phyloP scores from a whole-genome alignment of 2,329 filamentous ascomycete species.

The Ceratocystiopsis minuta region DNA sequence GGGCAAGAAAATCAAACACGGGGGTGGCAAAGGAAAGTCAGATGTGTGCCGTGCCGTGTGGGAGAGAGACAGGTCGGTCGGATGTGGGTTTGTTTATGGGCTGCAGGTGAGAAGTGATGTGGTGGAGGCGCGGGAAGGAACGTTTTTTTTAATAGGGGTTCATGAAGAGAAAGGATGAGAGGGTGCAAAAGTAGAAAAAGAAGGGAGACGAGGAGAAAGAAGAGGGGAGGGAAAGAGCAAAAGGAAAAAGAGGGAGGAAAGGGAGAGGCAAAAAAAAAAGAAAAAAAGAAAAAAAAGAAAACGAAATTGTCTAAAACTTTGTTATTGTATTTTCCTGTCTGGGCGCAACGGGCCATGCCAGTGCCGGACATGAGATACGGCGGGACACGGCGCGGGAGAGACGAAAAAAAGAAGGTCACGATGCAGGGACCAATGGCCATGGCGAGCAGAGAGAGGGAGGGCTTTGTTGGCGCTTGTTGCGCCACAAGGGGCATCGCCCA shows the following conservation, averaged over 20 bases:
- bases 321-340: neutral
- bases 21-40: too few relatives aligned
- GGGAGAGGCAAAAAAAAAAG: neutral
- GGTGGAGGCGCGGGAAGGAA: neutral
- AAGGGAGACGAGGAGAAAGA: neutral
- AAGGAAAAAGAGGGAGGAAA: neutral
- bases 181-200: constrained; percentile 4
- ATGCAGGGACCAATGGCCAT: too few relatives aligned
- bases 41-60: too few relatives aligned
- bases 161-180: constrained; percentile 2
- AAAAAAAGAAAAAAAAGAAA: neutral
- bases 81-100: too few relatives aligned
- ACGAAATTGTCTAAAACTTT: neutral
- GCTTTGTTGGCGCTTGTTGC: neutral
- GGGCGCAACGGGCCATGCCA: too few relatives aligned
- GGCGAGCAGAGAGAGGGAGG: too few relatives aligned
- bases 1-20: neutral
- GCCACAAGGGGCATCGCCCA: too few relatives aligned
- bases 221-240: neutral
- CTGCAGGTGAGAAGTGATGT: neutral
- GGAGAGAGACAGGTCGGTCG: neutral
- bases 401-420: too few relatives aligned
- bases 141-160: too few relatives aligned
- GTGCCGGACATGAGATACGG: too few relatives aligned
- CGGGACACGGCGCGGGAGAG: too few relatives aligned